Evolutionary conservation across 192 early-diverging fungal genomes (phyloP).

Genomic region (Coemansia javaensis): DNA sequence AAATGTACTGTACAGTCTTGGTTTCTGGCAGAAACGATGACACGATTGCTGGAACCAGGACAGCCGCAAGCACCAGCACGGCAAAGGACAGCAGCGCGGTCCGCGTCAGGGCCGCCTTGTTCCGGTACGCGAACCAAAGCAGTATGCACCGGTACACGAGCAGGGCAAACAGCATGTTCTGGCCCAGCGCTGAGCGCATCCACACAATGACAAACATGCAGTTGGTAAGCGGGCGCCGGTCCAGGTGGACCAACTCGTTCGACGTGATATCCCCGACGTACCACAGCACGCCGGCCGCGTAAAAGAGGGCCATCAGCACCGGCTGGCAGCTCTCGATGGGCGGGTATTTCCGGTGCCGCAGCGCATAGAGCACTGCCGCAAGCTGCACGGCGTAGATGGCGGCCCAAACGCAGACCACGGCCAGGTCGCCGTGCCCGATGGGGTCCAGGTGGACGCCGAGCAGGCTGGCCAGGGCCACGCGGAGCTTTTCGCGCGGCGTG

Average conservation of each 20-base stretch:
- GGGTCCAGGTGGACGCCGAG: conserved; percentile 21
- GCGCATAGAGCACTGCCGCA: conserved; percentile 13
- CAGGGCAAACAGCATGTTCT: conserved; percentile 2
- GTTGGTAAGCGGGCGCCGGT: conserved; percentile 1
- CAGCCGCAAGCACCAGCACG: neutral
- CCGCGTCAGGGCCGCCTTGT: neutral
- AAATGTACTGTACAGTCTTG: conserved; percentile 10
- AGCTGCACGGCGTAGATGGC: conserved; percentile 15
- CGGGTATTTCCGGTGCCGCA: conserved; percentile 22
- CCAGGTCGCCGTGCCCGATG: conserved; percentile 33
- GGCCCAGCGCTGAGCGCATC: conserved; percentile 33
- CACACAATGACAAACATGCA: conserved; percentile 33
- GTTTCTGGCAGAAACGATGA: conserved; percentile 6
- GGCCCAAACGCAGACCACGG: conserved; percentile 6
- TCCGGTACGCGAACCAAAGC: conserved; percentile 5
- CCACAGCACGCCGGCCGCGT: conserved; percentile 16
- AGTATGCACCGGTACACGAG: neutral
- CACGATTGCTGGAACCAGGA: conserved; percentile 3
- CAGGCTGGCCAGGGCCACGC: conserved; percentile 21
- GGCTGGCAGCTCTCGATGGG: conserved; percentile 12
- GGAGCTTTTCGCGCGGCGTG: conserved; percentile 24
- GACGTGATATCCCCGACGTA: conserved; percentile 34
- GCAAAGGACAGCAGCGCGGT: neutral
- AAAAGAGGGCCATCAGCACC: neutral
- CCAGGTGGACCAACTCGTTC: conserved; percentile 26